phyloP scores from a whole-genome alignment of 345 rosid genomes.

The Brassica carinata region DNA sequence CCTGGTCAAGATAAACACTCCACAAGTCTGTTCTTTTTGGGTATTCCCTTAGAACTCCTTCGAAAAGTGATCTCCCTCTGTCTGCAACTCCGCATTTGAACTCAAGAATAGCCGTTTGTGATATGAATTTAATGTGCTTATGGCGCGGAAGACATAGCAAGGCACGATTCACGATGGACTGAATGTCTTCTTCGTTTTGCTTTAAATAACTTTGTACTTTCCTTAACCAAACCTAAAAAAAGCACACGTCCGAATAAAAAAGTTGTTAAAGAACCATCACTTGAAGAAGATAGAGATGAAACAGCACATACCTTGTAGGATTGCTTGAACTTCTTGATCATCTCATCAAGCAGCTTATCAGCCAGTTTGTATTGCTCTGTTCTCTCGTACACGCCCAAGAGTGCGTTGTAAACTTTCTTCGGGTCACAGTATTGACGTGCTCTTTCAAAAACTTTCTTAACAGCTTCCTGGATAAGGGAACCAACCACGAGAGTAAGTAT shows the following conservation, averaged over 20 bases:
- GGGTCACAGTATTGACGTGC: constrained; percentile 92
- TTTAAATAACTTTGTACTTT: constrained; percentile 58
- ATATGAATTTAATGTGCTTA: constrained; percentile 84
- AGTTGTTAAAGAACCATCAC: not conserved
- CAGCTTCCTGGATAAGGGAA: constrained; percentile 71
- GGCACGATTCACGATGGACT: constrained; percentile 69
- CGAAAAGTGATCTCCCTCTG: constrained; percentile 85
- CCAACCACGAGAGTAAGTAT: constrained; percentile 19
- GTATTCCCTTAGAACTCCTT: constrained; percentile 81
- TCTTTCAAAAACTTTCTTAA: constrained; percentile 75
- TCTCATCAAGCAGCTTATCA: constrained; percentile 71
- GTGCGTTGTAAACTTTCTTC: constrained; percentile 77
- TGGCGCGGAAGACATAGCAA: constrained; percentile 76
- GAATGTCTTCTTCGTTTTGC: constrained; percentile 65
- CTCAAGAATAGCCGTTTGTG: constrained; percentile 85
- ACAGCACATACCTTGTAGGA: constrained; percentile 78
- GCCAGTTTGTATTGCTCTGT: constrained; percentile 77
- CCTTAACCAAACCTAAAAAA: constrained; percentile 74
- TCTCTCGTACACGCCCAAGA: constrained; percentile 81
- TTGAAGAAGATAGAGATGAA: not conserved
- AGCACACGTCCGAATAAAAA: not conserved
- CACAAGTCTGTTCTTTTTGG: constrained; percentile 96
- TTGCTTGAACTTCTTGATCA: constrained; percentile 84
- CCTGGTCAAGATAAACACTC: constrained; percentile 97
- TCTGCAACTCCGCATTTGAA: constrained; percentile 89